Conservation (phyloP, 441 rosid genomes). For the Mallotus japonicus region DNA sequence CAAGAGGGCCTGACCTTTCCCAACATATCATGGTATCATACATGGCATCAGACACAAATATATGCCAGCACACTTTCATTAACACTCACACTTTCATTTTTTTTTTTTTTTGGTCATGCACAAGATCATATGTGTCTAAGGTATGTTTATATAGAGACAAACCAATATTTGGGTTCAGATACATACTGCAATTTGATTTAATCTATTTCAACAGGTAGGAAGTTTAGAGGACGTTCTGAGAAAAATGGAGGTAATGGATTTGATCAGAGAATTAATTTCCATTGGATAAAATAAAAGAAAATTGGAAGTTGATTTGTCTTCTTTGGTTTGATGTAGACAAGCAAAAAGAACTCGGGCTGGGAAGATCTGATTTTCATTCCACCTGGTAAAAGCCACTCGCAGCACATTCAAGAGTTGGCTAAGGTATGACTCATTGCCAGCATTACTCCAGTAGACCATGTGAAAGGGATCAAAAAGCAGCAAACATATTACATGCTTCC, state of each 20-base stretch:
- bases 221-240: constrained; percentile 81
- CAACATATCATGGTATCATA: constrained; percentile 74
- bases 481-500: constrained; percentile 2
- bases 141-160: neutral
- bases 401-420: constrained; percentile 69
- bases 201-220: constrained; percentile 63
- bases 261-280: neutral
- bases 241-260: constrained; percentile 74
- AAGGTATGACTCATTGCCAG: constrained; percentile 33
- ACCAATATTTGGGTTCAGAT: neutral
- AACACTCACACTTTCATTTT: neutral
- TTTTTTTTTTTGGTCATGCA: neutral
- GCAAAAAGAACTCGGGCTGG: constrained; percentile 87
- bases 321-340: constrained; percentile 41
- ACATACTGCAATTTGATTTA: neutral
- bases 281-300: constrained; percentile 2
- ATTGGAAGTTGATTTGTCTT: constrained; percentile 15
- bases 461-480: constrained; percentile 21
- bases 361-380: constrained; percentile 88
- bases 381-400: constrained; percentile 83
- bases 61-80: neutral
- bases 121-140: neutral
- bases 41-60: neutral
- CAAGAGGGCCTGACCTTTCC: constrained; percentile 55
- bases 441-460: constrained; percentile 20